Conservation (phyloP, 2,329 filamentous ascomycete genomes). For the Colletotrichum sp. region DNA sequence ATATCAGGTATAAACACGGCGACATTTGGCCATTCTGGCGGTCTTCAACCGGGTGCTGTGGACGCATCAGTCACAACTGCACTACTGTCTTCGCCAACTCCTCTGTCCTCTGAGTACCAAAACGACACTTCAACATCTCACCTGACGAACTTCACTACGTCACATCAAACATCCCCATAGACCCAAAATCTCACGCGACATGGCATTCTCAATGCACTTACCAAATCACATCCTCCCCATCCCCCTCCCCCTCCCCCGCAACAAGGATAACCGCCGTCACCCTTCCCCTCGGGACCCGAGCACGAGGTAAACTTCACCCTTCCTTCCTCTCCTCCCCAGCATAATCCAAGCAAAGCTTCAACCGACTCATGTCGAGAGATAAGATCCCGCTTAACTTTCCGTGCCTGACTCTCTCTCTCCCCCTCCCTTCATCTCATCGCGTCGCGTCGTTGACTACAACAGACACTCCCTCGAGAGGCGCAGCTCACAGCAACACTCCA, state of each 20-base stretch:
- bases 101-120: no score
- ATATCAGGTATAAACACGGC: no score
- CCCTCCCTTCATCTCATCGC: neutral
- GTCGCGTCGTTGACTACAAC: neutral
- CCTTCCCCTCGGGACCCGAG: neutral
- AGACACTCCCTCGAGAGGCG: rapidly evolving
- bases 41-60: no score
- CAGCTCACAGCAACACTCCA: neutral
- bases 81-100: no score
- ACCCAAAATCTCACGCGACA: neutral
- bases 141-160: no score
- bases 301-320: neutral
- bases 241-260: rapidly evolving
- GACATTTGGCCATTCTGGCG: no score
- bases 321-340: neutral
- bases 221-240: neutral
- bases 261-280: neutral
- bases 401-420: neutral
- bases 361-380: neutral
- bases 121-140: no score
- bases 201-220: neutral
- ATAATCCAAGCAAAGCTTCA: rapidly evolving
- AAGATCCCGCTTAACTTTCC: neutral
- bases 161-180: no score
- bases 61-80: no score